These are phyloP conservation scores for Mortierella claussenii DNA, from an alignment of 192 early-diverging fungal species.

Conservation along the genomic window DNA sequence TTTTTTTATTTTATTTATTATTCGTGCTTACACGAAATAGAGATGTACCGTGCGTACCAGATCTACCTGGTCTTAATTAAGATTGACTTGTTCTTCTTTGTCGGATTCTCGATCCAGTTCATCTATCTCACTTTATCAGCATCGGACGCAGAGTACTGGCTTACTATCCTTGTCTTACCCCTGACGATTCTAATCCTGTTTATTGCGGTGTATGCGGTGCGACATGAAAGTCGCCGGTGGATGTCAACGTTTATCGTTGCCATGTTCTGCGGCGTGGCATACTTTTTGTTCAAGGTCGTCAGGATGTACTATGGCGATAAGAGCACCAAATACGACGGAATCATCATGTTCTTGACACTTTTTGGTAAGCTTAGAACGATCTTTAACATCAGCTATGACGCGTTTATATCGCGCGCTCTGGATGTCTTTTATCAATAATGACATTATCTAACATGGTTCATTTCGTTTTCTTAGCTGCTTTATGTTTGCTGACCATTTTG, in stretches of 20 bases:
- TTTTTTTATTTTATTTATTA: not conserved
- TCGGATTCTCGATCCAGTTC: constrained; percentile 74
- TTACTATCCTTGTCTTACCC: constrained; percentile 67
- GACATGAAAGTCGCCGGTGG: constrained; percentile 68
- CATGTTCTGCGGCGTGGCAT: constrained; percentile 69
- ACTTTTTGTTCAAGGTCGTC: constrained; percentile 74
- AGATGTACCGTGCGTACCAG: constrained; percentile 75
- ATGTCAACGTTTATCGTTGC: constrained; percentile 71
- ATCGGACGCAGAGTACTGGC: constrained; percentile 59
- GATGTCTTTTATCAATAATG: too few relatives aligned
- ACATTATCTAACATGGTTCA: too few relatives aligned
- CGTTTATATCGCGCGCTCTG: too few relatives aligned
- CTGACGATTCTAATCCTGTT: constrained; percentile 69
- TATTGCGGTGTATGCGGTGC: constrained; percentile 75
- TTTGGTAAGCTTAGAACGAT: constrained; percentile 76
- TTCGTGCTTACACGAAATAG: constrained; percentile 22
- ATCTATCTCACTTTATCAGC: constrained; percentile 38
- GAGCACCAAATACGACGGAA: constrained; percentile 56
- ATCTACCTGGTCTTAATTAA: constrained; percentile 86
- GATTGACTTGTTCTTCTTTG: constrained; percentile 86
- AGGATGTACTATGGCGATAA: constrained; percentile 64
- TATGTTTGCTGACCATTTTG: constrained; percentile 61
- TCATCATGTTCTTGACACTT: constrained; percentile 73
- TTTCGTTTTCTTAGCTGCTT: constrained; percentile 58
- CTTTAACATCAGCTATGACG: too few relatives aligned